phyloP scores from a whole-genome alignment of 2,329 filamentous ascomycete genomes.

The Diaporthe citri region DNA sequence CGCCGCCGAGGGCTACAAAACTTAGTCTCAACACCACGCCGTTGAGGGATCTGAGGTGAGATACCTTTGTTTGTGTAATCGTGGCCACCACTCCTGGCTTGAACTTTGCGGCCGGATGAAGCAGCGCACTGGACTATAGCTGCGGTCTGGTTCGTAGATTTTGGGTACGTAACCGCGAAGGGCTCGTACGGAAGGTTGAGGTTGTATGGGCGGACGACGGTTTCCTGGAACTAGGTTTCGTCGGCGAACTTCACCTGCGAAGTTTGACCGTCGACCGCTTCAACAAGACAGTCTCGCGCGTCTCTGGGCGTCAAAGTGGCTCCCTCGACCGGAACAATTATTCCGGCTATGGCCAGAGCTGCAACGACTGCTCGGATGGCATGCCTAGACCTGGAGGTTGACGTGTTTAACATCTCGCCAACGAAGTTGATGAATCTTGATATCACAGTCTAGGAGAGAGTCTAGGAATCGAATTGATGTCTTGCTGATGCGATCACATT shows the following conservation, averaged over 20 bases:
- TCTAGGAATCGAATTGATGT: not conserved
- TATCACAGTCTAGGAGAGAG: not conserved
- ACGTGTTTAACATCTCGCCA: not conserved
- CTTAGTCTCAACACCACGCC: not conserved
- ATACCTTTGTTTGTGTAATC: slow-evolving; percentile 1
- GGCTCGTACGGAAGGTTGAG: not conserved
- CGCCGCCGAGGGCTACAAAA: not conserved
- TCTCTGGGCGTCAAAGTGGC: not conserved
- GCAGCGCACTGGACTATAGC: not conserved
- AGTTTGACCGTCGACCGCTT: not conserved
- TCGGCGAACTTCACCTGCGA: not conserved
- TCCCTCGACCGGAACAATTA: not conserved
- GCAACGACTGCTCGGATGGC: not conserved
- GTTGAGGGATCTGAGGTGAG: not conserved
- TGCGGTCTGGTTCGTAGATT: not conserved
- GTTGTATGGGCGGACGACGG: slow-evolving; percentile 5
- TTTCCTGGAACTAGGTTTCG: not conserved
- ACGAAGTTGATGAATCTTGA: not conserved
- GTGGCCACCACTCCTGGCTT: slow-evolving; percentile 12
- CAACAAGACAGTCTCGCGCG: not conserved
- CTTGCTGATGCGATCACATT: not conserved
- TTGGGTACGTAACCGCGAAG: not conserved
- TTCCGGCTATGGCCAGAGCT: not conserved
- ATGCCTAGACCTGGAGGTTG: not conserved
- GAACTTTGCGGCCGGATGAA: not conserved